Evolutionary conservation across 768 basidiomycete genomes (phyloP), one percentile per base, ranked within the genome.

Genomic region (Strobilomyces confusus): DNA sequence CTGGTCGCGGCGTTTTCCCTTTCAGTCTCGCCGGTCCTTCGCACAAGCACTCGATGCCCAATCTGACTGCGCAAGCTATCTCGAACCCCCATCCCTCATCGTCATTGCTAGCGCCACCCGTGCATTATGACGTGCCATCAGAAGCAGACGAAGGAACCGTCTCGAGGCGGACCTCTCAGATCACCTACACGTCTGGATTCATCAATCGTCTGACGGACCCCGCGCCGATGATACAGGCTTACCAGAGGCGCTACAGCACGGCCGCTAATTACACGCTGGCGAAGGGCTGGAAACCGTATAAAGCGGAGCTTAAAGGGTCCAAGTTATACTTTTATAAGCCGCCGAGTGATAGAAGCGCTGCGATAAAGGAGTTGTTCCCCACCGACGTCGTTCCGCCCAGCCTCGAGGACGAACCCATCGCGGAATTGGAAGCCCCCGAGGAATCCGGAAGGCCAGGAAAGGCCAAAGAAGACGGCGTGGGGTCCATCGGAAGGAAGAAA

Each of bases 251-350:
- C 3, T 70, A 70, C 46, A 64, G 49, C 37, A 60, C 69, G n/a
- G 68, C 75, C 33, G 59, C 61, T 8, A 70, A 73, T 37, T 58
- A 70, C 30, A 56, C 76, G 1, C 69, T 83, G 2, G 66, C 78
- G 0, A 91, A 91, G 59, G 83, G 83, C 0, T 95, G 92, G 92
- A 94, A 93, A 65, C 82, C 89, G 5, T 90, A 80, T 74, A 92
- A 93, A 67, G 77, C 87, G 42, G 86, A 91, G 59, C 72, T 95
- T 25, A 87, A 89, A 63, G 92, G 92, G 7, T 81, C 86, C 13
- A 94, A 94, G 67, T 61, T 95, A 45, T 86, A 88, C 67, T 88
- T 94, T 63, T 92, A 89, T 67, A 95, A 94, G 62, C 83, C 89
- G 0, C 89, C 92, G 0, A 75, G 77, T 26, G 92, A 94, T 58